A percentile compares a stretch with the other conserved stretches of the same genome.
These are phyloP conservation scores for Phialemonium atrogriseum DNA, from an alignment of 2,329 filamentous ascomycete genomes.

Conservation along the genomic window DNA sequence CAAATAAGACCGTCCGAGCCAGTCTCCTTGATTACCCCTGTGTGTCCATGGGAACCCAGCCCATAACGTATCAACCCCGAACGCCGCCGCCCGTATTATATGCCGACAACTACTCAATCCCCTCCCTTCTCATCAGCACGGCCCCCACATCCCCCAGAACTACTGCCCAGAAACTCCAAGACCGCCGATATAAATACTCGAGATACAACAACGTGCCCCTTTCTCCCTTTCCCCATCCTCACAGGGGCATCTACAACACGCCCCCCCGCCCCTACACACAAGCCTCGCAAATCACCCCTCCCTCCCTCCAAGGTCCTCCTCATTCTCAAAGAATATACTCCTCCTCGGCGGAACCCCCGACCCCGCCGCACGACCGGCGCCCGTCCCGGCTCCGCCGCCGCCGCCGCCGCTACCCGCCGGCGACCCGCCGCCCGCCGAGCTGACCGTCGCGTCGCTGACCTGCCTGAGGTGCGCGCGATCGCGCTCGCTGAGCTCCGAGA, in stretches of 20 bases:
- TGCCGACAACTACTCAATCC: too few relatives aligned
- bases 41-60: too few relatives aligned
- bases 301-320: slow-evolving; percentile 2
- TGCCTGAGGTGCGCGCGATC: slow-evolving; percentile 31
- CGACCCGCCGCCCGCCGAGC: slow-evolving; percentile 15
- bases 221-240: too few relatives aligned
- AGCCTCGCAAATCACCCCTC: not conserved
- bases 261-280: not conserved
- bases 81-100: too few relatives aligned
- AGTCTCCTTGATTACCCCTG: too few relatives aligned
- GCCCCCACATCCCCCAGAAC: not conserved
- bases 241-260: too few relatives aligned
- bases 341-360: slow-evolving; percentile 2
- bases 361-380: not conserved
- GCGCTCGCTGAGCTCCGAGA: slow-evolving; percentile 32
- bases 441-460: slow-evolving; percentile 32
- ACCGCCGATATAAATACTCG: too few relatives aligned
- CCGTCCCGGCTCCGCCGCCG: not conserved
- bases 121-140: not conserved
- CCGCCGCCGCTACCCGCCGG: slow-evolving; percentile 3
- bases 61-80: too few relatives aligned
- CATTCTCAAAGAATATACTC: slow-evolving; percentile 4
- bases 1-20: too few relatives aligned
- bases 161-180: too few relatives aligned
- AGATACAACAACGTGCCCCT: too few relatives aligned